Evolutionary conservation across 2,329 filamentous ascomycete species (phyloP), one percentile per base, ranked within the genome.

Genomic region (Fusarium chaquense): DNA sequence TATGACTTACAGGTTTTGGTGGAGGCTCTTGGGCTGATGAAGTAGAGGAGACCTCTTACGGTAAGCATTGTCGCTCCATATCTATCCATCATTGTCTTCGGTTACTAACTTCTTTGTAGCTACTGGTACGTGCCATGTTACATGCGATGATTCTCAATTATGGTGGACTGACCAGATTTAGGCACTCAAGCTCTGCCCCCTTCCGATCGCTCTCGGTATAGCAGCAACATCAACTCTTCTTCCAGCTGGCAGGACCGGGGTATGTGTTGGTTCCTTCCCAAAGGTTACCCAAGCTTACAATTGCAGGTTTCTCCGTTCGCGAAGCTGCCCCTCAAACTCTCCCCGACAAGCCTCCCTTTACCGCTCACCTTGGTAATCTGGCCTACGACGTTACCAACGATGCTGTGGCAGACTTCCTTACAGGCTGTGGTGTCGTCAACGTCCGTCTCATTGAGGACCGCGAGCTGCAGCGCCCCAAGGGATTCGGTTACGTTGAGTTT

Each of bases 401-500:
- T 73, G 91, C 94, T 76, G 91, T 99, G 69, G 90, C 87, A 74
- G 92, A 94, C 54, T 96, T 98, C 78, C 97, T 99, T 78, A 83
- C 86, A 54, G 93, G 87, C 59, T 98, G 95, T 80, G 88, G 93
- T 70, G 91, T 98, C 74, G 92, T 92, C 72, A 98, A 90, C 78
- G 93, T 99, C 72, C 93, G 96, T 76, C 94, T 99, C 76, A 97
- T 99, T 70, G 95, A 98, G 84, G 97, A 99, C 82, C 96, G 95
- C 78, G 87, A 97, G 80, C 92, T 96, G 78, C 90, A 91, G 81
- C 94, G 94, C 77, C 96, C 96, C 71, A 99, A 99, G 85, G 96
- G 96, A 50, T 99, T 99, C 76, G 96, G 95, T 67, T 99, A 99
- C 80, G 95, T 97, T 71, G 96, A 99, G 81, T 99, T 99, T 77